Evolutionary conservation across 2,329 filamentous ascomycete species (phyloP).

Genomic region (Aspergillus bombycis): DNA sequence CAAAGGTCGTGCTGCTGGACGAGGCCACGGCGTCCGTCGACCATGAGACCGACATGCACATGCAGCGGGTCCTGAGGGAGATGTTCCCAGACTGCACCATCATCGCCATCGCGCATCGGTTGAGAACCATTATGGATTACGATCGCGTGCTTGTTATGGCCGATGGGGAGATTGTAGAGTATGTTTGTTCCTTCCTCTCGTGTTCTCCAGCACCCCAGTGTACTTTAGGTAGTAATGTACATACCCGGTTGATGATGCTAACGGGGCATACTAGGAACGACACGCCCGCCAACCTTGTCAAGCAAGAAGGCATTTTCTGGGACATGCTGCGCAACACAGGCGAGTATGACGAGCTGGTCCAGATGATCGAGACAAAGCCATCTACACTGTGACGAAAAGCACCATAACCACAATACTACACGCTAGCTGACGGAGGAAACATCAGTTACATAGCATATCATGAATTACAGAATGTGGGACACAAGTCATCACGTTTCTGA

Average conservation of each 20-base stretch:
- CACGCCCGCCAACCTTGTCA: conserved; percentile 24
- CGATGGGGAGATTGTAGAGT: conserved; percentile 58
- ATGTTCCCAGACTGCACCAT: conserved; percentile 61
- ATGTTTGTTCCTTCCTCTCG: conserved; percentile 16
- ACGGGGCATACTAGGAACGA: conserved; percentile 23
- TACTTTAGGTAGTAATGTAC: not conserved
- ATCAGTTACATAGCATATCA: too few relatives aligned
- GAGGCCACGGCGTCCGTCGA: conserved; percentile 69
- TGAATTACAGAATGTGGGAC: too few relatives aligned
- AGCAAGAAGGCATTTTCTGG: conserved; percentile 27
- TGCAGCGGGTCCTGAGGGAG: conserved; percentile 59
- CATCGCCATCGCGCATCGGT: conserved; percentile 67
- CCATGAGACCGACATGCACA: conserved; percentile 59
- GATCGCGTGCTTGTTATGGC: conserved; percentile 62
- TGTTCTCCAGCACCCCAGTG: too few relatives aligned
- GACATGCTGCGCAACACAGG: conserved; percentile 31
- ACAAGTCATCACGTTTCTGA: too few relatives aligned
- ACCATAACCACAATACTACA: not conserved
- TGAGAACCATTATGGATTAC: conserved; percentile 66
- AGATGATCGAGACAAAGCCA: conserved; percentile 17
- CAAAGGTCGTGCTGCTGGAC: conserved; percentile 62
- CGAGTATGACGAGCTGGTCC: conserved; percentile 30
- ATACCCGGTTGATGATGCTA: not conserved
- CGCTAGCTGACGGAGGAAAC: too few relatives aligned
- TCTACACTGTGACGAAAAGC: not conserved